Conservation (phyloP, 805 yeast genomes). For the Metschnikowia kofuensis region DNA sequence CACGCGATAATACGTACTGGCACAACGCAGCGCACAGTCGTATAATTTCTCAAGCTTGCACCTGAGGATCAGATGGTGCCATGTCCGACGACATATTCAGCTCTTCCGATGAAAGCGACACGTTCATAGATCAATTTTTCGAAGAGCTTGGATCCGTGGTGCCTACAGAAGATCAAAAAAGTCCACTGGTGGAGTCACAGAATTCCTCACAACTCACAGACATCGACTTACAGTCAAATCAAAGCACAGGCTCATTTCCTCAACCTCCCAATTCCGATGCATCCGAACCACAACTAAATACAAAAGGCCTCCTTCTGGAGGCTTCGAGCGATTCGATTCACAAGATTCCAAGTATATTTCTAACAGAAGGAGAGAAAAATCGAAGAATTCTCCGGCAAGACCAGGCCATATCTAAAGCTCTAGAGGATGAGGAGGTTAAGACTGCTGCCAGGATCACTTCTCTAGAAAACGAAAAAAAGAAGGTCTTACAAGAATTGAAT, state of each 20-base stretch:
- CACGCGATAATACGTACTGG: background rate
- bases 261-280: background rate
- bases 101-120: background rate
- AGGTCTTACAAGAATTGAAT: slow-evolving; percentile 27
- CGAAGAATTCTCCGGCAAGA: slow-evolving; percentile 21
- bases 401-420: slow-evolving; percentile 18
- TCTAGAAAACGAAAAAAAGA: slow-evolving; percentile 9
- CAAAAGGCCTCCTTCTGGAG: background rate
- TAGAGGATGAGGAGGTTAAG: slow-evolving; percentile 18
- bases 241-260: background rate
- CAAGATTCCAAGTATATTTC: slow-evolving; percentile 29
- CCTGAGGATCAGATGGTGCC: background rate
- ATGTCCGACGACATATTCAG: background rate
- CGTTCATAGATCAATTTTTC: slow-evolving; percentile 1
- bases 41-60: background rate
- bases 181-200: background rate
- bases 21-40: background rate
- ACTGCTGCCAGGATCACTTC: slow-evolving; percentile 7
- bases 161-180: too few relatives aligned
- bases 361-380: slow-evolving; percentile 27
- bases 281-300: background rate
- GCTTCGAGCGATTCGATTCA: background rate
- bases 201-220: background rate
- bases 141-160: slow-evolving; percentile 1
- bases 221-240: background rate